Evolutionary conservation across 352 stramenopile species (phyloP).

Genomic region (Elongisporangium anandrum): DNA sequence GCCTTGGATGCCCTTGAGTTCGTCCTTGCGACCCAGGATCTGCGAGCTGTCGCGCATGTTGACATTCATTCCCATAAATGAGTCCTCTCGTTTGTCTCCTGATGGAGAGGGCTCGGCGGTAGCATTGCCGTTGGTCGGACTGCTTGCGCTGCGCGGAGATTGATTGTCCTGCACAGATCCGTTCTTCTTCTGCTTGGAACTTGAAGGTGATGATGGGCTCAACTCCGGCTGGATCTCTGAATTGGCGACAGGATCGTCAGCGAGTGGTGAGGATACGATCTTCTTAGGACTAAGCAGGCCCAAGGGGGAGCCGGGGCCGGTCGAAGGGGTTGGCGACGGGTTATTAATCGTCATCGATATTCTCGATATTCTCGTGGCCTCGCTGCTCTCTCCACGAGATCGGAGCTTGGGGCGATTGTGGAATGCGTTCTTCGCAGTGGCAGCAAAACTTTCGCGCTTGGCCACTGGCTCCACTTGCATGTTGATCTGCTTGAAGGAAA

Average conservation of each 20-base stretch:
- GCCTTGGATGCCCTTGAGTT: slow-evolving; percentile 63
- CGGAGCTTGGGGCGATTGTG: slow-evolving; percentile 8
- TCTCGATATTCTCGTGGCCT: not conserved
- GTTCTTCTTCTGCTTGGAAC: slow-evolving; percentile 4
- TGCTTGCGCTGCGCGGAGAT: not conserved
- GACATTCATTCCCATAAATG: slow-evolving; percentile 36
- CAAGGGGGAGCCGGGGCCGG: slow-evolving; percentile 1
- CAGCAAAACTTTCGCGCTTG: slow-evolving; percentile 13
- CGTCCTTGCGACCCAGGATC: slow-evolving; percentile 57
- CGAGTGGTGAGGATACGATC: not conserved
- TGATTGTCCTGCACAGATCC: not conserved
- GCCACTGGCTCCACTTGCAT: slow-evolving; percentile 26
- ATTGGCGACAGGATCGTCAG: slow-evolving; percentile 6
- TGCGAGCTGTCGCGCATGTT: slow-evolving; percentile 66
- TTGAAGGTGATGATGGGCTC: not conserved
- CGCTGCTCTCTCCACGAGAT: slow-evolving; percentile 5
- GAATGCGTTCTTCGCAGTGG: slow-evolving; percentile 2
- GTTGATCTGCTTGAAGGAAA: slow-evolving; percentile 68
- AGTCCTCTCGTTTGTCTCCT: not conserved
- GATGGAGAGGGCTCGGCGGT: not conserved
- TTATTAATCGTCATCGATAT: not conserved
- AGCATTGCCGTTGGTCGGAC: not conserved
- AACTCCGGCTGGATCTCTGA: slow-evolving; percentile 8
- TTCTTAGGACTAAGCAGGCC: slow-evolving; percentile 1
- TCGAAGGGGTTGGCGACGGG: not conserved